Base-by-base conservation (phyloP, 2,329 filamentous ascomycete species). In the Amesomyces nigricolor region DNA sequence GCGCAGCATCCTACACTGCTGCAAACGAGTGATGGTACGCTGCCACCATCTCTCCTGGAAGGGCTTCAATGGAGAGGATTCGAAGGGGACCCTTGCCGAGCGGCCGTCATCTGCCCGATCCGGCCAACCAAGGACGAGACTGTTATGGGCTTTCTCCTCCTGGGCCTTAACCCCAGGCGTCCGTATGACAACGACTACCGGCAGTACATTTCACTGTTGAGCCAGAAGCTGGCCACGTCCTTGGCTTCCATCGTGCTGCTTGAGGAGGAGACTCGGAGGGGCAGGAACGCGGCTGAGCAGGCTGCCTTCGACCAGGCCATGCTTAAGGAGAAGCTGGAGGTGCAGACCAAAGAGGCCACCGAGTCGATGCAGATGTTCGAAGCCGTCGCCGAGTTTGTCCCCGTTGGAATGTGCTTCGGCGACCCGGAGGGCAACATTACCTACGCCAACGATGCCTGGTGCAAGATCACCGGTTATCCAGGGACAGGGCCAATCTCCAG, bases 131-230 rank as follows among this genome's bases (percentile, higher is more conserved):
- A 82, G 2, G 83, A 75, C 29, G 85, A 89, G 53, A 76, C 78
- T 9, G 81, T 82, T 0, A 77, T 88, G 56, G 87, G 85, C 0
- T 81, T 89, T 58, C 71, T 91, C 4, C 76, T 89, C 13, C 73
- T 90, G 42, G 86, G 85, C 1, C 74, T 89, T 9, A 89, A 90
- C 63, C 85, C 87, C 5, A 74, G 86, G 43, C 74, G 85, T 42
- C 86, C 86, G 0, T 89, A 87, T 59, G 87, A 90, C 63, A 83
- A 86, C 57, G 85, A 88, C 59, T 90, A 89, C 63, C 79, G 78
- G 42, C 77, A 87, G 8, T 89, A 87, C 62, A 76, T 89, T 16
- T 81, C 75, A 13, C 67, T 79, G 4, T 65, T 80, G 35, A 73
- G 69, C 40, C 75, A 78, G 58, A 88, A 75, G 65, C 71, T 89